phyloP scores from a whole-genome alignment of 441 rosid genomes.

The Syzygium malaccense region DNA sequence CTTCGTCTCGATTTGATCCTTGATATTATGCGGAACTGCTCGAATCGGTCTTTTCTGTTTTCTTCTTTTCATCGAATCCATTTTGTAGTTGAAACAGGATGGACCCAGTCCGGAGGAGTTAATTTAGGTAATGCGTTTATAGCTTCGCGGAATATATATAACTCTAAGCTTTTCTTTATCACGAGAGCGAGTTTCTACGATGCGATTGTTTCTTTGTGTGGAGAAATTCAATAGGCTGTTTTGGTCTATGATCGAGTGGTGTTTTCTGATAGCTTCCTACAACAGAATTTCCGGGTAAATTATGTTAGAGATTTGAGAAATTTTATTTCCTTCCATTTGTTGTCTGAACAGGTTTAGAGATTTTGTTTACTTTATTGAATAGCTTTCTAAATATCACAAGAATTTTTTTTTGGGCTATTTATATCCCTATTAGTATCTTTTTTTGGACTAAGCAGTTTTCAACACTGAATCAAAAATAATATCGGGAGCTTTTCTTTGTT shows the following conservation, averaged over 20 bases:
- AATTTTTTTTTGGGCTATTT: neutral
- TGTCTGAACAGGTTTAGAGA: neutral
- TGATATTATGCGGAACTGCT: neutral
- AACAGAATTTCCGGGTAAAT: neutral
- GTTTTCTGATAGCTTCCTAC: too few relatives aligned
- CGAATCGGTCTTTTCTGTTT: neutral
- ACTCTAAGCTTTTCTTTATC: neutral
- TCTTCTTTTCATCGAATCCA: neutral
- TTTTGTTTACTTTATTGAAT: neutral
- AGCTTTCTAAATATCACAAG: neutral
- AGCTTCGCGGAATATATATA: accelerated
- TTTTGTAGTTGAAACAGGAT: neutral
- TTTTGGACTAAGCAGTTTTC: neutral
- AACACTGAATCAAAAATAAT: neutral
- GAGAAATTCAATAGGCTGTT: too few relatives aligned
- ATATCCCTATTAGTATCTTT: neutral
- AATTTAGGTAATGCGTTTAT: neutral
- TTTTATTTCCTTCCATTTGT: neutral
- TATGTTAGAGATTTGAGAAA: neutral
- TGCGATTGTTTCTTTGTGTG: too few relatives aligned
- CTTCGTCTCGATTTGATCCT: neutral
- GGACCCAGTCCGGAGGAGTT: neutral
- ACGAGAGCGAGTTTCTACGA: neutral
- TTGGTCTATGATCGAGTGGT: too few relatives aligned
- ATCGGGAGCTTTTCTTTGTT: neutral